These are phyloP conservation scores for Mortierella sp. DNA, from an alignment of 371 early-diverging fungal species.

Conservation along the genomic window DNA sequence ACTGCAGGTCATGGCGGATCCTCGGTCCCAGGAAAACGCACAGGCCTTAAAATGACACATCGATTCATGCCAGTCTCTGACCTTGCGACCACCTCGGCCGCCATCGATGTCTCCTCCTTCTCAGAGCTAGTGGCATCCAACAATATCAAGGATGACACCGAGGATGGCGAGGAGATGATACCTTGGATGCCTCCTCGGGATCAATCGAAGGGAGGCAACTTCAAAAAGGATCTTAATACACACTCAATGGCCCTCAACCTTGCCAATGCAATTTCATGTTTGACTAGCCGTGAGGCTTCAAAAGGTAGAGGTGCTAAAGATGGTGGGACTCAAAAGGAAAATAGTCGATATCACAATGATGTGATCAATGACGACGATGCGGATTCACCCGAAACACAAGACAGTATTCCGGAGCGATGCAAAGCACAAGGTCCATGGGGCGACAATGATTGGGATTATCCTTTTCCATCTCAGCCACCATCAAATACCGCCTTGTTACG, in stretches of 20 bases:
- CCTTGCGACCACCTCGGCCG: constrained; percentile 1
- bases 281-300: constrained; percentile 8
- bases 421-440: constrained; percentile 35
- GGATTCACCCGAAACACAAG: background rate
- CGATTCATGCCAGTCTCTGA: constrained; percentile 26
- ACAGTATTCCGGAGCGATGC: constrained; percentile 13
- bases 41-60: constrained; percentile 29
- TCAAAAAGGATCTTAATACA: constrained; percentile 45
- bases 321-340: background rate
- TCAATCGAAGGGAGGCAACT: constrained; percentile 30
- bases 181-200: constrained; percentile 42
- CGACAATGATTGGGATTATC: constrained; percentile 22
- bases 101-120: constrained; percentile 15
- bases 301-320: background rate
- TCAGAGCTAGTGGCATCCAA: constrained; percentile 11
- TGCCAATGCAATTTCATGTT: constrained; percentile 37
- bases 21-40: constrained; percentile 14
- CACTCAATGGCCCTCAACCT: constrained; percentile 37
- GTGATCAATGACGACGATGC: too few species aligned
- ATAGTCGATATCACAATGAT: background rate
- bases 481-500: background rate
- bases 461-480: constrained; percentile 17
- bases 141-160: background rate
- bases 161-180: constrained; percentile 7
- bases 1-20: constrained; percentile 47